Evolutionary conservation across 1,284 basidiomycete genomes (phyloP).

Genomic region (Cryptococcus maquisensis): DNA sequence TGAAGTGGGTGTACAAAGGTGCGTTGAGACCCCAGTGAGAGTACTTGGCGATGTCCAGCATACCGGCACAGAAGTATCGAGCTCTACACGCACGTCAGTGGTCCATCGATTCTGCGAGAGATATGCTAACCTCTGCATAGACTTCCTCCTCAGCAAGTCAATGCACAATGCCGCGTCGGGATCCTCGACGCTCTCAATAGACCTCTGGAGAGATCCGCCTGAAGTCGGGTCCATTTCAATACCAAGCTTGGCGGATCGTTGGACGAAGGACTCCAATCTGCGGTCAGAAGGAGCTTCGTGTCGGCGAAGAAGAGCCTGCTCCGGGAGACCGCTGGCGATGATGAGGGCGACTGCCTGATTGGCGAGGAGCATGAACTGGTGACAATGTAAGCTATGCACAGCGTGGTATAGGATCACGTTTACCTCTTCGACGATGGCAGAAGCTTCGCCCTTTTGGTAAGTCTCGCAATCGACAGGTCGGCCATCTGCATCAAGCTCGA

Average conservation of each 20-base stretch:
- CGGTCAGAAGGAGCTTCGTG: constrained; percentile 91
- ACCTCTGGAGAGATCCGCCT: constrained; percentile 76
- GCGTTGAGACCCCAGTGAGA: constrained; percentile 85
- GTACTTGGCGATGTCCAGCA: constrained; percentile 99
- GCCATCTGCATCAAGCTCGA: constrained; percentile 78
- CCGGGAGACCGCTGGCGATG: constrained; percentile 87
- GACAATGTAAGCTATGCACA: constrained; percentile 4
- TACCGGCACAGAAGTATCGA: constrained; percentile 97
- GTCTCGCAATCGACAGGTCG: constrained; percentile 73
- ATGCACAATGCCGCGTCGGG: constrained; percentile 68
- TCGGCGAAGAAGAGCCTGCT: constrained; percentile 88
- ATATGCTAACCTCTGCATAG: constrained; percentile 57
- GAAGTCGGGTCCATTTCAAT: constrained; percentile 76
- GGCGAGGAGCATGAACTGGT: constrained; percentile 85
- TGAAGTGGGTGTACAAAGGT: constrained; percentile 96
- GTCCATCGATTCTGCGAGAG: background rate
- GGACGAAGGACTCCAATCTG: constrained; percentile 71
- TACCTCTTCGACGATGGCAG: constrained; percentile 85
- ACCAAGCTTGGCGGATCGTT: constrained; percentile 77
- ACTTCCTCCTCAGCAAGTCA: constrained; percentile 77
- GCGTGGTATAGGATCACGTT: constrained; percentile 9
- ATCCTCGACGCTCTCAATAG: constrained; percentile 69
- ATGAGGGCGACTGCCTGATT: constrained; percentile 89
- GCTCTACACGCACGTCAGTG: constrained; percentile 57
- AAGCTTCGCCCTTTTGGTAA: constrained; percentile 65